These are phyloP conservation scores for Kodamaea nitidulidarum DNA, from an alignment of 805 yeast genomes.

Conservation along the genomic window DNA sequence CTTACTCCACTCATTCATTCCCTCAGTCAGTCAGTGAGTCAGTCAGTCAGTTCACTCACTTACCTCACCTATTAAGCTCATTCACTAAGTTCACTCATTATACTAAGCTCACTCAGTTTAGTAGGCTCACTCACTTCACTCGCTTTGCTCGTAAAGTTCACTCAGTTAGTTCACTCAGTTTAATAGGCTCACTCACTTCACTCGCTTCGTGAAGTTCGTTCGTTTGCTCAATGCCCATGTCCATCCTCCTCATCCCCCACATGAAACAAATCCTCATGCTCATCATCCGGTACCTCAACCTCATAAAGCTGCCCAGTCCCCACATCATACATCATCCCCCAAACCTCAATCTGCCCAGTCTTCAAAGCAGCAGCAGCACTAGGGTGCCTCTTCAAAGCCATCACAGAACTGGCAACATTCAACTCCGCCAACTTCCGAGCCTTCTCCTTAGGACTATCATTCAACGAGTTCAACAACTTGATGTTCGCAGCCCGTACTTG, in stretches of 20 bases:
- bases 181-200: no score
- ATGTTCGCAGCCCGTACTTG: constrained; percentile 63
- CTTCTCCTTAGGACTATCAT: constrained; percentile 45
- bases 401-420: constrained; percentile 70
- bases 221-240: neutral
- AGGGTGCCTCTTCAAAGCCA: constrained; percentile 60
- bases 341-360: constrained; percentile 63
- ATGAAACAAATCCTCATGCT: constrained; percentile 39
- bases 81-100: no score
- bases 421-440: constrained; percentile 68
- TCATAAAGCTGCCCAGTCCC: constrained; percentile 59
- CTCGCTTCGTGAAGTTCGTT: neutral
- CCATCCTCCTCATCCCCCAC: constrained; percentile 24
- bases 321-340: constrained; percentile 84
- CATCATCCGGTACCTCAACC: constrained; percentile 38
- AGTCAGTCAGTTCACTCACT: no score
- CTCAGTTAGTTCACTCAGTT: no score
- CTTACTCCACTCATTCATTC: no score
- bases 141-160: neutral
- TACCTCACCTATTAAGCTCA: no score
- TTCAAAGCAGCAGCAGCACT: constrained; percentile 64
- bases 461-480: constrained; percentile 44
- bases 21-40: no score
- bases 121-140: no score
- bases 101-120: no score